Evolutionary conservation across 441 rosid species (phyloP), one percentile per base, ranked within the genome.

Genomic region (Populus trichocarpa): DNA sequence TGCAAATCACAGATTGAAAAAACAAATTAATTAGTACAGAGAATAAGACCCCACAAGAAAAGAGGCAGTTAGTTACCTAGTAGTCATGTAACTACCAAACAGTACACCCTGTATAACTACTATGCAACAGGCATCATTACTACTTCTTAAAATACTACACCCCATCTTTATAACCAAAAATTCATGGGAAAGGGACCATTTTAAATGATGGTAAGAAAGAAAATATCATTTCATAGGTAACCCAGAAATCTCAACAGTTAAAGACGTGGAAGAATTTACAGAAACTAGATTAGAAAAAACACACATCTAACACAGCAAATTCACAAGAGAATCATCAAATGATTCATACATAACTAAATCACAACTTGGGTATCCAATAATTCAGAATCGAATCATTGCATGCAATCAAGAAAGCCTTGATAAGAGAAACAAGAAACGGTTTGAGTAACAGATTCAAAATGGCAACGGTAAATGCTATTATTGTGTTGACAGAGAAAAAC

Each of bases 311-410:
- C 28, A 22, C 25, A 22, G 66, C 6, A 61, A 61, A 61, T 13
- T 68, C 71, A 18, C n/a, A 69, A 74, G 30, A 53, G 12, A 75
- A 32, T n/a, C 20, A 28, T 10, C 18, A 14, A 3, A 65, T 12
- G 33, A 30, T 65, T 36, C 28, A 9, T 13, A 63, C 53, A 74
- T 59, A 73, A 71, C 40, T 28, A 25, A 59, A 78, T 71, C 66
- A 16, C 7, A 81, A 57, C 12, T 66, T 18, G 65, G 36, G 14
- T 66, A 38, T 13, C 36, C 33, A 61, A 61, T 8, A 74, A 64
- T n/a, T 53, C 79, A 69, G 71, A 81, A 72, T 25, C 40, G 63
- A 82, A 68, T 40, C 66, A 77, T 69, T 84, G 81, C 87, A 82
- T 75, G 83, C 35, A 63, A 72, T 50, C 78, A 69, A 76, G 28